Evolutionary conservation across 1,284 basidiomycete species (phyloP).

Genomic region (Sphaerobolus stellatus): DNA sequence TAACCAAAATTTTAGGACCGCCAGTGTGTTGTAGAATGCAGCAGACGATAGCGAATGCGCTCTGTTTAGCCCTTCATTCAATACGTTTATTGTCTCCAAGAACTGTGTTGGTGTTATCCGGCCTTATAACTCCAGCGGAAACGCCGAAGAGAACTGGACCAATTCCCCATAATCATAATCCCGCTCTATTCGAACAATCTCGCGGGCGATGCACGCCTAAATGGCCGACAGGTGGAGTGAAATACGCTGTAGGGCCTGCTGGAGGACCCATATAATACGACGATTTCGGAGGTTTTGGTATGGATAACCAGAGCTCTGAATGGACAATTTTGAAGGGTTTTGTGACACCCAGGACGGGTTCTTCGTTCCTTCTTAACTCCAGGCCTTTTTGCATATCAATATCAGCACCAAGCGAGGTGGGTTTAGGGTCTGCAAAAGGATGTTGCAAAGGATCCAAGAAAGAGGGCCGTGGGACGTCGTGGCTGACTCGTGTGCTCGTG

Average conservation of each 20-base stretch:
- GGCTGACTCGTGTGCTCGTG: too few relatives aligned
- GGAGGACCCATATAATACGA: constrained; percentile 84
- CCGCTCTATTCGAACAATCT: constrained; percentile 79
- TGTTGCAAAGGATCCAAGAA: too few relatives aligned
- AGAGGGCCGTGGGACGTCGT: too few relatives aligned
- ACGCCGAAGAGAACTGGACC: constrained; percentile 75
- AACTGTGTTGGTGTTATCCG: constrained; percentile 84
- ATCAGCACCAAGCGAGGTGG: too few relatives aligned
- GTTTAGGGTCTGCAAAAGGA: too few relatives aligned
- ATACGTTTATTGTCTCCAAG: constrained; percentile 78
- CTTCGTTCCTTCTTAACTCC: background rate
- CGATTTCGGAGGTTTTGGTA: constrained; percentile 66
- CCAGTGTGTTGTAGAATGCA: constrained; percentile 64
- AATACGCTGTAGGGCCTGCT: constrained; percentile 68
- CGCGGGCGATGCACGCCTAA: constrained; percentile 82
- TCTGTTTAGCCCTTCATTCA: constrained; percentile 79
- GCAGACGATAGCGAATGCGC: constrained; percentile 69
- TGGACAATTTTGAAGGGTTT: constrained; percentile 9
- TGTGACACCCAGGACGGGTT: constrained; percentile 4
- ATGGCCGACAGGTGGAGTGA: constrained; percentile 71
- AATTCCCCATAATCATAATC: constrained; percentile 82
- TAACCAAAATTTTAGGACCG: constrained; percentile 58
- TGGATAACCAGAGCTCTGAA: background rate
- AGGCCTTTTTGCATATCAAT: too few relatives aligned
- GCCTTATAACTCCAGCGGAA: constrained; percentile 80